Conservation (phyloP, 2,329 filamentous ascomycete genomes). For the Cadophora luteo-olivacea region DNA sequence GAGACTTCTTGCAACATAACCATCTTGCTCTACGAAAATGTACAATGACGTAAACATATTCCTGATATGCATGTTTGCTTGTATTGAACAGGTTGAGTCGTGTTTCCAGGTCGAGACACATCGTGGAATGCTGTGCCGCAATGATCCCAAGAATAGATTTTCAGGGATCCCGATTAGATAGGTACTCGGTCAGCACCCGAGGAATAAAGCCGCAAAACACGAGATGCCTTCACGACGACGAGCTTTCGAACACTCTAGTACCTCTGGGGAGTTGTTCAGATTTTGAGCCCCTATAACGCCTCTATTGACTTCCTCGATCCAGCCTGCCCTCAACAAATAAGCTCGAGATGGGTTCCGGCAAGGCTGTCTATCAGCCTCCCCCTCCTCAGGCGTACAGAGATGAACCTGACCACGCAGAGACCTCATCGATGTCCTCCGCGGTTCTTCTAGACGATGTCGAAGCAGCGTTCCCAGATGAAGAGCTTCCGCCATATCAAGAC, state of each 20-base stretch:
- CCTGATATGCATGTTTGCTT: too few species aligned
- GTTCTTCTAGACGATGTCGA: slow-evolving; percentile 33
- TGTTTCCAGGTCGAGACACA: not conserved
- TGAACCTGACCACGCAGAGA: slow-evolving; percentile 31
- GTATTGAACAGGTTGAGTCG: too few species aligned
- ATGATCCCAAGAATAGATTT: slow-evolving; percentile 12
- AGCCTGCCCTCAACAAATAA: not conserved
- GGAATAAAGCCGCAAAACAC: not conserved
- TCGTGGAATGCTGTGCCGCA: not conserved
- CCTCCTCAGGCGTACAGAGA: slow-evolving; percentile 25
- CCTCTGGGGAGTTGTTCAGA: not conserved
- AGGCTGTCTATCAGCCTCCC: slow-evolving; percentile 10
- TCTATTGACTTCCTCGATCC: too few species aligned
- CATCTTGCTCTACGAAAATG: too few species aligned
- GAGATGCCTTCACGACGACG: slow-evolving; percentile 15
- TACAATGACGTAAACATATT: too few species aligned
- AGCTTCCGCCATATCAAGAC: slow-evolving; percentile 34
- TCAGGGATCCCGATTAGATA: slow-evolving; percentile 7
- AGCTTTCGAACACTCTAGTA: not conserved
- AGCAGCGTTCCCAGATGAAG: slow-evolving; percentile 27
- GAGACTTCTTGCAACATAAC: too few species aligned
- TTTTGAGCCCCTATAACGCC: not conserved
- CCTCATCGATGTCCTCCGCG: slow-evolving; percentile 32
- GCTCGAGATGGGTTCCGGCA: slow-evolving; percentile 22
- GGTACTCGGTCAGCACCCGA: slow-evolving; percentile 1